Percentiles rank a stretch among this genome's conserved stretches.
Evolutionary conservation across 148 eudicot genomes (phyloP).

Genomic region (Simmondsia chinensis): DNA sequence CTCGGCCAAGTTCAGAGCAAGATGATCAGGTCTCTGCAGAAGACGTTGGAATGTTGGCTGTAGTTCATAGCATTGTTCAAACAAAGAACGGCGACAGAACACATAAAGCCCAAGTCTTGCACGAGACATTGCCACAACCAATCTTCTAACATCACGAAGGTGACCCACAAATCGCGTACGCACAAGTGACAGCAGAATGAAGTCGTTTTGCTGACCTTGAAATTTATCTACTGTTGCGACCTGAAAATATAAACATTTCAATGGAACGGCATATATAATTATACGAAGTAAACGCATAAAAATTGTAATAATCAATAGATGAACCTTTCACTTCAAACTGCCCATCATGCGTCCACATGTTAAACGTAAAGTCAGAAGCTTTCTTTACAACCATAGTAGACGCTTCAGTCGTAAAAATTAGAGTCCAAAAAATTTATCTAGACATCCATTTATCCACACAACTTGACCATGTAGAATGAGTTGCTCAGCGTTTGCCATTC

Average conservation of each 20-base stretch:
- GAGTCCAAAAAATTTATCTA: no score
- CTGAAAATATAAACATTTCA: constrained; percentile 20
- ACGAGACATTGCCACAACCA: constrained; percentile 98
- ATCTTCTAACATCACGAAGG: constrained; percentile 96
- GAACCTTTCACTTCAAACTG: no score
- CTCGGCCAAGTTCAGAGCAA: constrained; percentile 66
- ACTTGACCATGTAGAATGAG: no score
- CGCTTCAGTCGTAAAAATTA: no score
- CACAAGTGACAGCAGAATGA: constrained; percentile 79
- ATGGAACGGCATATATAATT: neutral
- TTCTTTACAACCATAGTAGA: no score
- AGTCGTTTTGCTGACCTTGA: constrained; percentile 98
- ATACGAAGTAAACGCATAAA: neutral
- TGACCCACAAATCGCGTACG: constrained; percentile 97
- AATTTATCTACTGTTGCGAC: constrained; percentile 96
- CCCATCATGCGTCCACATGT: no score
- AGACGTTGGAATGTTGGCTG: constrained; percentile 83
- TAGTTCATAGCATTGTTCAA: constrained; percentile 91
- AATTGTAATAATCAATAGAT: neutral
- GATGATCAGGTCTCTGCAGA: constrained; percentile 75
- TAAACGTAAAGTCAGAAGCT: no score
- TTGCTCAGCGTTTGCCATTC: no score
- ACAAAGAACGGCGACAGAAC: constrained; percentile 84
- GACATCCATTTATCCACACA: no score
- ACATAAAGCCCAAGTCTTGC: constrained; percentile 93